These are phyloP conservation scores for Parasitella parasitica DNA, from an alignment of 371 early-diverging fungal species.

Conservation along the genomic window DNA sequence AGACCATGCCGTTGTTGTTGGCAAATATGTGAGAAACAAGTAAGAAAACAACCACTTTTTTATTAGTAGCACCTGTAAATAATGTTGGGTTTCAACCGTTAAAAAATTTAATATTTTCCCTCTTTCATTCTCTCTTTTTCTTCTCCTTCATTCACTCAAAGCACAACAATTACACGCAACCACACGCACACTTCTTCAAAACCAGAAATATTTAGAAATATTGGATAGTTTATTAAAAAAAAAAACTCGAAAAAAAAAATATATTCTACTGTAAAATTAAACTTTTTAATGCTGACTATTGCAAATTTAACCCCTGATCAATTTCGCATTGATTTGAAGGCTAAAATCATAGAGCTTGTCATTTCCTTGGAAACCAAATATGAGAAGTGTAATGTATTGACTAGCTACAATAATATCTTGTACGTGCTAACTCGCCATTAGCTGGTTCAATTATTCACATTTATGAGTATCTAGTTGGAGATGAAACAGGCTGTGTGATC, in stretches of 20 bases:
- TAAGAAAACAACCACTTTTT: conserved; percentile 24
- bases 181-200: not conserved
- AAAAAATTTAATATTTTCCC: conserved; percentile 4
- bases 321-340: conserved; percentile 24
- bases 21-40: conserved; percentile 77
- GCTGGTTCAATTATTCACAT: conserved; percentile 7
- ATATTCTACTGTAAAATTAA: not conserved
- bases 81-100: conserved; percentile 3
- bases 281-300: conserved; percentile 3
- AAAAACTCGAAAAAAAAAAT: not conserved
- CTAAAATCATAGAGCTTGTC: conserved; percentile 19
- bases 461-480: conserved; percentile 30
- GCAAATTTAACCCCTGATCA: conserved; percentile 16
- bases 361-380: conserved; percentile 15
- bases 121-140: conserved; percentile 1
- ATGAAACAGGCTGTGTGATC: conserved; percentile 27
- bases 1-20: conserved; percentile 99
- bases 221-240: conserved; percentile 8
- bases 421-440: not conserved
- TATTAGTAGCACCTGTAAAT: conserved; percentile 8
- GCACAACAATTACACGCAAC: not conserved
- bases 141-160: not conserved
- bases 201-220: not conserved
- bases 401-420: not conserved
- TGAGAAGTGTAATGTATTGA: not conserved